phyloP scores from a whole-genome alignment of 1,284 basidiomycete species.

The Inonotus obliquus region DNA sequence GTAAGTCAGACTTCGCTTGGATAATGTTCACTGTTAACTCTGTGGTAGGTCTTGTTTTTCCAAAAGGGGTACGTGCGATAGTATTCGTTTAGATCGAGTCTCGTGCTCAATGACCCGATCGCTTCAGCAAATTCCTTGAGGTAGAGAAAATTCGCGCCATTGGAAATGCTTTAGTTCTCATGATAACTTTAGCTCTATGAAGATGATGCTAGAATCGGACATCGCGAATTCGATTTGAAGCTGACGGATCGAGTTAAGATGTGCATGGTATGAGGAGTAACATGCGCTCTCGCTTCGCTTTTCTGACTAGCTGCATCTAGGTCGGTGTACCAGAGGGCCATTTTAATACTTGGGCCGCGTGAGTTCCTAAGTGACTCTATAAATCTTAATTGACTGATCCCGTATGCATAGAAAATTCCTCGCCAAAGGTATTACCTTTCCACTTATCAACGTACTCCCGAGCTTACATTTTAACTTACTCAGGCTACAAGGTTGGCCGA shows the following conservation, averaged over 20 bases:
- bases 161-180: neutral
- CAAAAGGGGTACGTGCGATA: constrained; percentile 79
- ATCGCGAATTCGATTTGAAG: constrained; percentile 91
- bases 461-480: neutral
- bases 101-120: constrained; percentile 4
- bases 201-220: constrained; percentile 87
- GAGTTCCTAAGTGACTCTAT: constrained; percentile 31
- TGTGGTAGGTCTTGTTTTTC: constrained; percentile 82
- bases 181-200: constrained; percentile 75
- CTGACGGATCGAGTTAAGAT: constrained; percentile 92
- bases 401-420: constrained; percentile 60
- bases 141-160: constrained; percentile 31
- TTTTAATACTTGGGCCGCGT: constrained; percentile 92
- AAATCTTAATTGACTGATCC: neutral
- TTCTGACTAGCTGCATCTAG: constrained; percentile 33
- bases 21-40: constrained; percentile 9
- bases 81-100: neutral
- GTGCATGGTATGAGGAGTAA: constrained; percentile 73
- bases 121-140: constrained; percentile 62
- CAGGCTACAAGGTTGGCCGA: constrained; percentile 93
- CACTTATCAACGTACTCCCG: constrained; percentile 5
- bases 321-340: constrained; percentile 95
- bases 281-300: neutral
- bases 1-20: constrained; percentile 33
- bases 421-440: constrained; percentile 58